phyloP scores from a whole-genome alignment of 805 yeast genomes.

The Pichia kluyveri region DNA sequence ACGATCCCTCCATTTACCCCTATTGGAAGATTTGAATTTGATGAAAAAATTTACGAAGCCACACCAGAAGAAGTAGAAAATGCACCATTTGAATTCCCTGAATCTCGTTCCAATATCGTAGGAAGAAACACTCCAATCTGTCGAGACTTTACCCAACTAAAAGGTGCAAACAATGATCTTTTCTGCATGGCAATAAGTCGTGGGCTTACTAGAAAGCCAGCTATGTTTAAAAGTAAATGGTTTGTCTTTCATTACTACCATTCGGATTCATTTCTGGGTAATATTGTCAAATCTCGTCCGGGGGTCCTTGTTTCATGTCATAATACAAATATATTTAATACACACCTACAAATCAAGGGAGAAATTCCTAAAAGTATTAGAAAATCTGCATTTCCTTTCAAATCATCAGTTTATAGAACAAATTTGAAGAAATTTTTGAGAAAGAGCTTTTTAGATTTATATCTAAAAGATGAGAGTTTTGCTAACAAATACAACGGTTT shows the following conservation, averaged over 20 bases:
- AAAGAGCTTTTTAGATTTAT: constrained; percentile 13
- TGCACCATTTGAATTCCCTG: constrained; percentile 12
- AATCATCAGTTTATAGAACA: constrained; percentile 19
- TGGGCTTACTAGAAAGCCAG: constrained; percentile 5
- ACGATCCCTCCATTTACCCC: neutral
- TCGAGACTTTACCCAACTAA: constrained; percentile 8
- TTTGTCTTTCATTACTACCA: constrained; percentile 19
- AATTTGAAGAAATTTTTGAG: constrained; percentile 15
- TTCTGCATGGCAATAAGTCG: constrained; percentile 7
- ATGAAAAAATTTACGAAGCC: neutral
- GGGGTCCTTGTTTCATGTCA: constrained; percentile 25
- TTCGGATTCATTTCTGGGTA: constrained; percentile 15
- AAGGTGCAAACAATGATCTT: constrained; percentile 18
- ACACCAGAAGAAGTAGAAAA: constrained; percentile 8
- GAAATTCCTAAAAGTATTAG: constrained; percentile 3
- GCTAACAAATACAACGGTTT: constrained; percentile 17
- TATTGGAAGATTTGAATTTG: neutral
- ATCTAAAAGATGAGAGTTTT: constrained; percentile 4
- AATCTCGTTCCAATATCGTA: constrained; percentile 10
- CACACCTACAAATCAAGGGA: constrained; percentile 4
- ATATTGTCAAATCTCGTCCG: constrained; percentile 26
- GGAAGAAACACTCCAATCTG: constrained; percentile 10
- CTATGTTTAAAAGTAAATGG: constrained; percentile 14
- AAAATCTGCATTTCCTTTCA: constrained; percentile 14
- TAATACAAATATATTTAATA: constrained; percentile 28